Percentiles rank a stretch among this genome's conserved stretches.
Conservation (phyloP, 148 eudicot genomes). For the Vaccinium corymbosum region DNA sequence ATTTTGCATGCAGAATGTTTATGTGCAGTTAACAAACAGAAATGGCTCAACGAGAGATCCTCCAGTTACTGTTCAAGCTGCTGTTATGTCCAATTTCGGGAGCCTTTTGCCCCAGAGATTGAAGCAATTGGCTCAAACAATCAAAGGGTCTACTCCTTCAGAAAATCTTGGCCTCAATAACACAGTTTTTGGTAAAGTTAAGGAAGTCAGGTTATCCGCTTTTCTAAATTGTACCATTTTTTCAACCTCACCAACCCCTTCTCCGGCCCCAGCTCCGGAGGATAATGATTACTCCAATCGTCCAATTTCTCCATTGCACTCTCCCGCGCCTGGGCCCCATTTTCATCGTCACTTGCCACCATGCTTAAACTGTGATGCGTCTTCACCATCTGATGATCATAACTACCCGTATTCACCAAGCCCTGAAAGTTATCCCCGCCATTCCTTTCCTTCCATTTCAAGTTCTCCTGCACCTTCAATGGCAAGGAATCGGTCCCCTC, state of each 20-base stretch:
- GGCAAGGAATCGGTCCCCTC: constrained; percentile 6
- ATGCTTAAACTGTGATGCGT: neutral
- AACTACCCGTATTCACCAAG: neutral
- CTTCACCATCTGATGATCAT: neutral
- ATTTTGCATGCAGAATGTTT: constrained; percentile 44
- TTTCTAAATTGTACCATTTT: constrained; percentile 35
- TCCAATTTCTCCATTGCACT: constrained; percentile 17
- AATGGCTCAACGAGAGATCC: constrained; percentile 51
- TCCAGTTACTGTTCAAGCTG: constrained; percentile 52
- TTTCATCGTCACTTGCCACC: neutral
- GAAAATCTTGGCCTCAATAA: constrained; percentile 58
- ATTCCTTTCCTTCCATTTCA: constrained; percentile 20
- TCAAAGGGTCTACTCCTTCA: constrained; percentile 31
- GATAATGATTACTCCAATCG: constrained; percentile 18
- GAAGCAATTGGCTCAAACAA: constrained; percentile 55
- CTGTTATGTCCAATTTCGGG: constrained; percentile 39
- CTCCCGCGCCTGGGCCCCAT: constrained; percentile 19
- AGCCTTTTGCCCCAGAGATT: constrained; percentile 45
- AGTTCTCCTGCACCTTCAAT: constrained; percentile 27
- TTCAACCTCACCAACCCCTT: constrained; percentile 34
- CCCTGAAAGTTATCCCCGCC: constrained; percentile 4
- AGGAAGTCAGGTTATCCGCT: constrained; percentile 51
- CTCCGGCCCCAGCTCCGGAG: constrained; percentile 41
- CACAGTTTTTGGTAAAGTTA: constrained; percentile 61
- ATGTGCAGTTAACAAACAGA: constrained; percentile 47